Conservation (phyloP, 306 rosid genomes). For the Castanea sativa region DNA sequence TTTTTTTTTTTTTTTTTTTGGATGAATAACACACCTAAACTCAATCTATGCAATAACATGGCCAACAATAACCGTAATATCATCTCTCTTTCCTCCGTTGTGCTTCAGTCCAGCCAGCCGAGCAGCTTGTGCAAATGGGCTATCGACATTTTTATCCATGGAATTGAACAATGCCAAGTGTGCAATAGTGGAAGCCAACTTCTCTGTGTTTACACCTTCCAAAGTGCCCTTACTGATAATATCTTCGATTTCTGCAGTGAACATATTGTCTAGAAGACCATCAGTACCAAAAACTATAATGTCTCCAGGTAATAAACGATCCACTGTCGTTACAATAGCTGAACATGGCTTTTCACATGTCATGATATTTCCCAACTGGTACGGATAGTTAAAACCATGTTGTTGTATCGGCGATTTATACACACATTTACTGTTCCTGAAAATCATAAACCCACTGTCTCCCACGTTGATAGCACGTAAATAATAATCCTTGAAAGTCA, state of each 20-base stretch:
- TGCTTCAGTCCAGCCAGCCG: neutral
- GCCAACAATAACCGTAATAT: neutral
- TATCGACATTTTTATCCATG: neutral
- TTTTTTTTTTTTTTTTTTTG: no score
- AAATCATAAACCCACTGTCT: conserved; percentile 27
- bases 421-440: conserved; percentile 1
- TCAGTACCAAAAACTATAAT: neutral
- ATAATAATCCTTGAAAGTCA: neutral
- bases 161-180: neutral
- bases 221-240: neutral
- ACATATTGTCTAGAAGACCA: neutral
- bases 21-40: neutral
- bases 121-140: neutral
- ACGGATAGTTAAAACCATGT: neutral
- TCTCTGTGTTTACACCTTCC: neutral
- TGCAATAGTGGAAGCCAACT: neutral
- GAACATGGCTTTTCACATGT: neutral
- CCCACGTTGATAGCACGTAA: conserved; percentile 17
- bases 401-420: conserved; percentile 11
- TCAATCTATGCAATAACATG: neutral
- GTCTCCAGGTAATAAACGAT: neutral
- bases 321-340: neutral
- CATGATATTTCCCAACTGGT: conserved; percentile 4
- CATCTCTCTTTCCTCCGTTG: neutral
- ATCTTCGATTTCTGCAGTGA: neutral